phyloP scores from a whole-genome alignment of 345 rosid genomes.

The Arabidopsis suecica region DNA sequence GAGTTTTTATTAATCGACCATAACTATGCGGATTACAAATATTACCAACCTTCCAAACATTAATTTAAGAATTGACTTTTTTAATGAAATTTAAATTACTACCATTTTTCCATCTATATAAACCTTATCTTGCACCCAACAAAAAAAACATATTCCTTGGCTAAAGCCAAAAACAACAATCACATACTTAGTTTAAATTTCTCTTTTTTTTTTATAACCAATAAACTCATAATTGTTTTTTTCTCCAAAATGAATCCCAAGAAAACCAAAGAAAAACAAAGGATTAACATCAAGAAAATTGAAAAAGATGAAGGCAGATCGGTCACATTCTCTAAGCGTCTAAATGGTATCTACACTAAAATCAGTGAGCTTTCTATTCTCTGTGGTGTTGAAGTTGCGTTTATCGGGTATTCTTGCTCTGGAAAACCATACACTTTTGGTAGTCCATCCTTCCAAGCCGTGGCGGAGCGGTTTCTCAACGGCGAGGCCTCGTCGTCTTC shows the following conservation, averaged over 20 bases:
- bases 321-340: constrained; percentile 29
- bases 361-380: constrained; percentile 32
- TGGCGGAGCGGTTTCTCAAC: constrained; percentile 14
- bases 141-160: background rate
- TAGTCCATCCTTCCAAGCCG: constrained; percentile 23
- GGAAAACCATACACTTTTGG: constrained; percentile 36
- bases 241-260: constrained; percentile 12
- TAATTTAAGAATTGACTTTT: background rate
- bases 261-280: constrained; percentile 34
- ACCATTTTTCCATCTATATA: background rate
- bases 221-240: background rate
- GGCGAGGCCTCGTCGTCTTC: background rate
- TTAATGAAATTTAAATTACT: background rate
- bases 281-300: constrained; percentile 20
- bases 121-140: background rate
- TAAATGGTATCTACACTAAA: constrained; percentile 28
- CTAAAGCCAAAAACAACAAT: background rate
- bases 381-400: constrained; percentile 27
- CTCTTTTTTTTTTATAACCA: background rate
- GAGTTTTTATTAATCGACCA: too few species aligned
- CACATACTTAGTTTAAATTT: background rate
- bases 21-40: too few species aligned
- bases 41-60: background rate
- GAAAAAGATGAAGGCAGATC: constrained; percentile 18
- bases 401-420: constrained; percentile 8